phyloP scores from a whole-genome alignment of 306 rosid species.

The Casuarina equisetifolia region DNA sequence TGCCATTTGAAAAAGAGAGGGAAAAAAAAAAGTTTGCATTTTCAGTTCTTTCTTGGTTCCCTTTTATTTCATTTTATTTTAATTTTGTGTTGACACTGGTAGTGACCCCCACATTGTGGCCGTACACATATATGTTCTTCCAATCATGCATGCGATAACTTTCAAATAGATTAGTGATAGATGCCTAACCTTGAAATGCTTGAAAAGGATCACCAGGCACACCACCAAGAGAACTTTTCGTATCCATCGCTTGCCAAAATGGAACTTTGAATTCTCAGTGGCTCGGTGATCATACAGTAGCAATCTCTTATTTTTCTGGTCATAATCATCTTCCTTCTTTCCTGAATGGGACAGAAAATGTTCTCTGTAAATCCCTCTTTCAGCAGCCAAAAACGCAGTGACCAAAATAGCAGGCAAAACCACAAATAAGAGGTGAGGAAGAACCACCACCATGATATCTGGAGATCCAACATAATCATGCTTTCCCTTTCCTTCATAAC shows the following conservation, averaged over 20 bases:
- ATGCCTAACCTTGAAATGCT: slow-evolving; percentile 76
- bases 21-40: background rate
- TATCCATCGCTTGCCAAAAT: slow-evolving; percentile 52
- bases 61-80: background rate
- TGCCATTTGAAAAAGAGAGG: background rate
- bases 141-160: background rate
- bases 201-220: slow-evolving; percentile 71
- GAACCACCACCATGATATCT: slow-evolving; percentile 80
- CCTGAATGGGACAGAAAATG: slow-evolving; percentile 46
- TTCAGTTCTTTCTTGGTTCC: background rate
- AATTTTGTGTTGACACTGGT: background rate
- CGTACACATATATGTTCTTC: background rate
- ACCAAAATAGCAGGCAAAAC: slow-evolving; percentile 73
- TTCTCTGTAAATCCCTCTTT: slow-evolving; percentile 57
- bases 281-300: slow-evolving; percentile 29
- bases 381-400: slow-evolving; percentile 54
- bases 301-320: slow-evolving; percentile 26
- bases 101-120: background rate
- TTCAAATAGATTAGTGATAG: slow-evolving; percentile 4
- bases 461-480: slow-evolving; percentile 76
- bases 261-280: slow-evolving; percentile 26
- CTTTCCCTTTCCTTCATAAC: slow-evolving; percentile 42
- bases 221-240: slow-evolving; percentile 53
- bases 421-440: slow-evolving; percentile 74
- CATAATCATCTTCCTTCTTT: slow-evolving; percentile 79